A percentile compares a stretch with the other conserved stretches of the same genome.
Evolutionary conservation across 371 early-diverging fungal species (phyloP).

Genomic region (Zopfochytrium polystomum): DNA sequence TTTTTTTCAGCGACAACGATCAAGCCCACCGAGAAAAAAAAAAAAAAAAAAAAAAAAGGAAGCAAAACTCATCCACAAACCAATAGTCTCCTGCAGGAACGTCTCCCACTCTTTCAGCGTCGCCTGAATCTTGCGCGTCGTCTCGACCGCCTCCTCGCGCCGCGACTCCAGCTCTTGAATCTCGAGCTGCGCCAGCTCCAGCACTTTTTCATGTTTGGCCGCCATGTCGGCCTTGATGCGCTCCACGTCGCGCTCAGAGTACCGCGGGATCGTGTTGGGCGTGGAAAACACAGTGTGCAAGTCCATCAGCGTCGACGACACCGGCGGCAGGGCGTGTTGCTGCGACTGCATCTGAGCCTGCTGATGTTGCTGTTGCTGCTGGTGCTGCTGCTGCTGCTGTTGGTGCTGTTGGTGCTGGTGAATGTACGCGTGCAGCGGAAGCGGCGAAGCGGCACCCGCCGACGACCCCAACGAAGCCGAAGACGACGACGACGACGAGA

Average conservation of each 20-base stretch:
- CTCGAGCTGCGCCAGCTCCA: conserved; percentile 38
- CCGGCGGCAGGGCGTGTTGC: no score
- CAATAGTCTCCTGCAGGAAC: conserved; percentile 31
- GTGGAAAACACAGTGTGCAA: conserved; percentile 29
- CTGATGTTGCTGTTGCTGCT: no score
- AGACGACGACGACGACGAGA: no score
- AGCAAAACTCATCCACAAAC: conserved; percentile 1
- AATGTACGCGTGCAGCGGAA: no score
- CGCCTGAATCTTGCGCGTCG: conserved; percentile 14
- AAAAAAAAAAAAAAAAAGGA: background rate
- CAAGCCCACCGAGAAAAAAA: background rate
- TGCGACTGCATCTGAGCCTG: no score
- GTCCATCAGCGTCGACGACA: conserved; percentile 26
- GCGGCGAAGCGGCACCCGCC: no score
- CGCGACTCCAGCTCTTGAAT: conserved; percentile 28
- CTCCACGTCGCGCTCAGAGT: conserved; percentile 33
- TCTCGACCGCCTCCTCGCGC: conserved; percentile 9
- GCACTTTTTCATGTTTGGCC: conserved; percentile 35
- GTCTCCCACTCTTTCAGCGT: conserved; percentile 36
- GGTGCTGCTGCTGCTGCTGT: no score
- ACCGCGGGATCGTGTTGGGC: conserved; percentile 28
- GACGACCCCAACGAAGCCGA: no score
- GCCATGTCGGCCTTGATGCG: conserved; percentile 12
- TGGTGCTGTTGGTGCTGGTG: no score
- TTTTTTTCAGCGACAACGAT: background rate